Base-by-base conservation (phyloP, 495 filamentous ascomycete genomes). In the Aspergillus sclerotioniger region DNA sequence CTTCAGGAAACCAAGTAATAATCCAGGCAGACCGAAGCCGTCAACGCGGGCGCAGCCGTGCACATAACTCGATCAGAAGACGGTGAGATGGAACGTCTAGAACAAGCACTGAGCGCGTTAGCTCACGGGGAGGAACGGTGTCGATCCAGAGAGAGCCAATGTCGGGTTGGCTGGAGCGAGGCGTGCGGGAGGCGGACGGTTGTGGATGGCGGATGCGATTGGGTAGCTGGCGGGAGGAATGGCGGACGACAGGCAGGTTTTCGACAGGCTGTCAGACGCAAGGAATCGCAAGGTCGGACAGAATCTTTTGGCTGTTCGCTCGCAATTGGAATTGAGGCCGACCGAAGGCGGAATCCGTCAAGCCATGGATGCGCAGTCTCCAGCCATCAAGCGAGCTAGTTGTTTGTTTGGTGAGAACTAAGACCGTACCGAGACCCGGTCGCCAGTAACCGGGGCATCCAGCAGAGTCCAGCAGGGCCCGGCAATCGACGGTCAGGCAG, bases 81-180 rank as follows among this genome's bases (percentile, higher is more conserved):
- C 45, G 53, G 53, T 57, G 51, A 55, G 39, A 54, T 61, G 54
- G 69, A 71, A 68, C 66, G 71, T 70, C 73, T 74, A 76, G 73
- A 74, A 74, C 71, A 58, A 59, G 54, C 58, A 55, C 53, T 46
- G 51, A 51, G 28, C 49, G 62, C 46, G 53, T 53, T 64, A 58
- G 51, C 41, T 57, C 20, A 56, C 53, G 55, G 53, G 21, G 32
- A 44, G 33, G 51, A 19, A 29, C 41, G 53, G 37, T 41, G 59
- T 62, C 56, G 59, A 62, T 65, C 62, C 41, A 52, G 47, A 60
- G 58, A 46, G 25, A 56, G 35, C 31, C 51, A 53, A 54, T 43
- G 54, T 51, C 59, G 53, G 35, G 25, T 20, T 51, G 48, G 46
- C 44, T 33, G 16, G 29, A 8, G 21, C 31, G 16, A n/a, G 54